Percentiles rank a stretch among this genome's conserved stretches.
Conservation (phyloP, 2,329 filamentous ascomycete species). For the Alternaria viburni region DNA sequence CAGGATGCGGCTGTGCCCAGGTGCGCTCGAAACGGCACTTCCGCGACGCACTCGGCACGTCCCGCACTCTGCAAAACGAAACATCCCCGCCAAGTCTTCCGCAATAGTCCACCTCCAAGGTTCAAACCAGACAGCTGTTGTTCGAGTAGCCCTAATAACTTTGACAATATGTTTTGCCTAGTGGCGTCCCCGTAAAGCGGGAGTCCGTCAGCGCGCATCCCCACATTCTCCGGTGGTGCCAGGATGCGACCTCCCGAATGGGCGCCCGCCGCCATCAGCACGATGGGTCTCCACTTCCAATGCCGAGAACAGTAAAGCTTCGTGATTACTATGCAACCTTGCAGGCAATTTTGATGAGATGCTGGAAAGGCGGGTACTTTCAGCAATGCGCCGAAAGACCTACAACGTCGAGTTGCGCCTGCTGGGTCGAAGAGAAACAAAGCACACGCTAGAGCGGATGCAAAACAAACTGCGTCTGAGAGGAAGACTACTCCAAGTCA, state of each 20-base stretch:
- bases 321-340: neutral
- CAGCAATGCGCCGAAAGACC: neutral
- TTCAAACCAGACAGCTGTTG: neutral
- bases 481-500: neutral
- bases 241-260: neutral
- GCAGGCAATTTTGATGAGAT: neutral
- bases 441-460: neutral
- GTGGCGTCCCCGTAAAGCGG: neutral
- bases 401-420: neutral
- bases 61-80: neutral
- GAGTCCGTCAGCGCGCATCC: constrained; percentile 14
- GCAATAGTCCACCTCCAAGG: neutral
- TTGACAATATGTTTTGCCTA: neutral
- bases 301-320: constrained; percentile 10
- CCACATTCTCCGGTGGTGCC: constrained; percentile 18
- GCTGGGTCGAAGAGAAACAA: neutral
- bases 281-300: constrained; percentile 19
- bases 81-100: neutral
- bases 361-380: neutral
- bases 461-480: neutral
- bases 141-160: neutral
- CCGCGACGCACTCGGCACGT: neutral
- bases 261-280: neutral
- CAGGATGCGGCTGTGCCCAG: accelerated
- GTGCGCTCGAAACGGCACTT: neutral